Base-by-base conservation (phyloP, 129 eudicot genomes). In the Flaveria brownii region DNA sequence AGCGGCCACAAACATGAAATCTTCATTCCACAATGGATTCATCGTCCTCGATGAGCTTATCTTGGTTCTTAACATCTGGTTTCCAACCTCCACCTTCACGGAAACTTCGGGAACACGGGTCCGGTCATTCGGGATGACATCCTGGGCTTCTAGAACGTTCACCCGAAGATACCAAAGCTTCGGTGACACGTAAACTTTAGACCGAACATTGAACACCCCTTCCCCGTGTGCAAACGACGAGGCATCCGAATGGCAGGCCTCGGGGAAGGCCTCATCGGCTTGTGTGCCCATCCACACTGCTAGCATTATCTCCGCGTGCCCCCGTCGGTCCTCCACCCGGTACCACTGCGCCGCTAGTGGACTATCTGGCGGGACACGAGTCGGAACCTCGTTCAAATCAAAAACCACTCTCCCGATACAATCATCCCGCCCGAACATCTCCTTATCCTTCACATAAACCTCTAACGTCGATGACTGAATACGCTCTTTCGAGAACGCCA, bases 221-320 rank as follows among this genome's bases (percentile, higher is more conserved):
- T 91, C 96, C 9, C 97, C 97, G 1, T 82, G 77, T 10, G 87
- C 97, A 54, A 81, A 84, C n/a, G 92, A 84, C n/a, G 92, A 84
- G 10, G 97, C 89, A 75, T 91, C 97, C 0, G 95, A 79, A 80
- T 91, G 97, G 94, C 97, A 91, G 5, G 97, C 91, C 18, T 91
- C 97, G 0, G 84, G 80, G 26, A 80, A 80, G 39, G 84, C 80
- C 55, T 80, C 84, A 41, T 80, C 84, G 0, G 97, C 97, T 77
- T 91, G 97, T 6, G 97, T 88, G 4, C 97, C 97, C 90, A 91
- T 91, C 92, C 97, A 91, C 67, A 91, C 95, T 0, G 95, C 97
- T 54, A 87, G 75, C 97, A 91, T 91, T 36, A 91, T 77, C 72
- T 91, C 97, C 2, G 71, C 76, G 0, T 80, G 75, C 16, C 71